phyloP scores from a whole-genome alignment of 345 rosid species.

The Tarenaya hassleriana region DNA sequence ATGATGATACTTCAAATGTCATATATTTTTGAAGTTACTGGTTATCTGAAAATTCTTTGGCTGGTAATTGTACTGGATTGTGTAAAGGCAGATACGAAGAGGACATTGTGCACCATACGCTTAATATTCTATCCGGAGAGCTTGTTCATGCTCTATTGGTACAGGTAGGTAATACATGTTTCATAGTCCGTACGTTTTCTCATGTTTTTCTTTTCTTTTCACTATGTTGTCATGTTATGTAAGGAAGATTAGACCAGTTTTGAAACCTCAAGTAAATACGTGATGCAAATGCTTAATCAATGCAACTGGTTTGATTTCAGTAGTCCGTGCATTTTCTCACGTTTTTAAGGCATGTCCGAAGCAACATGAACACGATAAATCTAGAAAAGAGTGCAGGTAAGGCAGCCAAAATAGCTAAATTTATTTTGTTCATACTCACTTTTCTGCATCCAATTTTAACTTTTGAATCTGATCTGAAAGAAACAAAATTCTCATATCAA shows the following conservation, averaged over 20 bases:
- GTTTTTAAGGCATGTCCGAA: constrained; percentile 73
- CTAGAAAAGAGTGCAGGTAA: constrained; percentile 89
- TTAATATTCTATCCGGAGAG: constrained; percentile 83
- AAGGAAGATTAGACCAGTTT: too few relatives aligned
- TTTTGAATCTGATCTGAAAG: constrained; percentile 94
- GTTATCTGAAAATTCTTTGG: not conserved
- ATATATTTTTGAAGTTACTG: constrained; percentile 12
- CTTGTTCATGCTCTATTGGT: constrained; percentile 94
- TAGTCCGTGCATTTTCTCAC: constrained; percentile 31
- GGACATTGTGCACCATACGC: constrained; percentile 77
- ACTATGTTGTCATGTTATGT: constrained; percentile 69
- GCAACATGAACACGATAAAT: constrained; percentile 45
- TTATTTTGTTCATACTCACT: constrained; percentile 95
- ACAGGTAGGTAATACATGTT: constrained; percentile 58
- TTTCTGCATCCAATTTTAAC: constrained; percentile 87
- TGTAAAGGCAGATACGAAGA: constrained; percentile 63
- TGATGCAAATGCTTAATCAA: too few relatives aligned
- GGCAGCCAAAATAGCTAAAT: constrained; percentile 91
- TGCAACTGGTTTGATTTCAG: constrained; percentile 10
- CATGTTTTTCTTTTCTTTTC: constrained; percentile 90
- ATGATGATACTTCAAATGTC: not conserved
- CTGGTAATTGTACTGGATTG: constrained; percentile 7
- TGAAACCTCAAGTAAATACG: too few relatives aligned
- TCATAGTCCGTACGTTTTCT: too few relatives aligned
- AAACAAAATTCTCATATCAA: constrained; percentile 15